Conservation (phyloP, 2,329 filamentous ascomycete species). For the Aureobasidium mangrovei region DNA sequence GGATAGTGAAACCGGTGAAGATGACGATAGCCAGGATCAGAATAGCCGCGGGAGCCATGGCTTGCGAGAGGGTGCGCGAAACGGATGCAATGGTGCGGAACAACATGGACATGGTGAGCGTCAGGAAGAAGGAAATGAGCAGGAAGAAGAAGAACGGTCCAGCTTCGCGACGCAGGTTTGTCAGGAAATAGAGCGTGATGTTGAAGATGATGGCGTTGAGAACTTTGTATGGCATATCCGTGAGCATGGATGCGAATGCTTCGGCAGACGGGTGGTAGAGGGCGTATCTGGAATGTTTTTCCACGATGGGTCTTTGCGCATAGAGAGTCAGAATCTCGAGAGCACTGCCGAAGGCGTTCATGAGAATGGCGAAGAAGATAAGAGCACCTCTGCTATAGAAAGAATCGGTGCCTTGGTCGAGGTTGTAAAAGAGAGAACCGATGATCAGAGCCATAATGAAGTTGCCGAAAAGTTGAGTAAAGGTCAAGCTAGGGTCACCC, state of each 20-base stretch:
- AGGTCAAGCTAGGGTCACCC: constrained; percentile 66
- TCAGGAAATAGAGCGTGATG: constrained; percentile 76
- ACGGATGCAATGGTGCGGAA: constrained; percentile 74
- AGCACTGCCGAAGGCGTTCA: constrained; percentile 75
- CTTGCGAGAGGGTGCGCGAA: constrained; percentile 56
- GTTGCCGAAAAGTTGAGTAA: constrained; percentile 63
- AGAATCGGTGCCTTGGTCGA: constrained; percentile 54
- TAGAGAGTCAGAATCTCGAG: constrained; percentile 82
- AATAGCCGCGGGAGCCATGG: constrained; percentile 47
- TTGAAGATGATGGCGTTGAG: constrained; percentile 70
- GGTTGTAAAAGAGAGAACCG: constrained; percentile 71
- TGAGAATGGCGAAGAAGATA: constrained; percentile 78
- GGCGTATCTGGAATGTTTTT: constrained; percentile 80
- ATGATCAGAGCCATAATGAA: constrained; percentile 69
- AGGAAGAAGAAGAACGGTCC: constrained; percentile 81
- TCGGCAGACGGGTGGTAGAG: constrained; percentile 85
- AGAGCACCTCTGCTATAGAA: constrained; percentile 75
- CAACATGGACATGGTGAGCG: constrained; percentile 75
- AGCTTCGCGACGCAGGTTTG: constrained; percentile 63
- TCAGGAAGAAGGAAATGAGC: constrained; percentile 63
- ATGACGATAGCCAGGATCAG: constrained; percentile 58
- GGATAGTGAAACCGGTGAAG: constrained; percentile 57
- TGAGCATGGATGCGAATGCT: constrained; percentile 78
- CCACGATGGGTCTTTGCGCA: constrained; percentile 81
- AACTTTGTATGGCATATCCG: constrained; percentile 77